Conservation (phyloP, 129 eudicot species). For the Centrapalus pauciflorus region DNA sequence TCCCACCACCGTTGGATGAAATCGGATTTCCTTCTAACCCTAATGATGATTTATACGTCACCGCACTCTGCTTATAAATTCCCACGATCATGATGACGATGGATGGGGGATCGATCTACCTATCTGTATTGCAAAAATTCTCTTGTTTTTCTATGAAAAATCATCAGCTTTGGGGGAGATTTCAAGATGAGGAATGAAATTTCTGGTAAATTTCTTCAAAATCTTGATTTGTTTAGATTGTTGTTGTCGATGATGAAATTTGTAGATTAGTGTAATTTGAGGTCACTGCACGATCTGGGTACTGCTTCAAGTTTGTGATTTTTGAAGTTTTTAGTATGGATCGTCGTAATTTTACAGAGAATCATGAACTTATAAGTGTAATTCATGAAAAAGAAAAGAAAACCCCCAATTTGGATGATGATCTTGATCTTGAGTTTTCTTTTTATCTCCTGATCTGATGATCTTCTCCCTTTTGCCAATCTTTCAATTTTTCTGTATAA, state of each 20-base stretch:
- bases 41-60: constrained; percentile 36
- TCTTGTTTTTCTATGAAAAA: constrained; percentile 1
- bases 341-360: constrained; percentile 19
- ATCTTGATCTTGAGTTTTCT: constrained; percentile 28
- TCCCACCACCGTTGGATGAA: constrained; percentile 41
- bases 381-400: constrained; percentile 18
- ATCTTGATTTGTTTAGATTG: constrained; percentile 31
- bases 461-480: constrained; percentile 5
- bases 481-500: constrained; percentile 1
- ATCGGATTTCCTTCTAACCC: constrained; percentile 15
- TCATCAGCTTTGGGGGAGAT: constrained; percentile 1
- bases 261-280: constrained; percentile 37
- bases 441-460: constrained; percentile 15
- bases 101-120: constrained; percentile 11
- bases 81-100: constrained; percentile 1
- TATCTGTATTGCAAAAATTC: background rate
- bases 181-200: constrained; percentile 22
- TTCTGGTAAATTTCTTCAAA: constrained; percentile 21
- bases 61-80: constrained; percentile 32
- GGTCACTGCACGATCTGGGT: constrained; percentile 20
- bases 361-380: constrained; percentile 25
- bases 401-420: constrained; percentile 26
- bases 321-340: constrained; percentile 23
- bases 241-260: constrained; percentile 1
- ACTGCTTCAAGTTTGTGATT: constrained; percentile 4